Base-by-base conservation (phyloP, 2,329 filamentous ascomycete species). In the Penicillium polonicum region DNA sequence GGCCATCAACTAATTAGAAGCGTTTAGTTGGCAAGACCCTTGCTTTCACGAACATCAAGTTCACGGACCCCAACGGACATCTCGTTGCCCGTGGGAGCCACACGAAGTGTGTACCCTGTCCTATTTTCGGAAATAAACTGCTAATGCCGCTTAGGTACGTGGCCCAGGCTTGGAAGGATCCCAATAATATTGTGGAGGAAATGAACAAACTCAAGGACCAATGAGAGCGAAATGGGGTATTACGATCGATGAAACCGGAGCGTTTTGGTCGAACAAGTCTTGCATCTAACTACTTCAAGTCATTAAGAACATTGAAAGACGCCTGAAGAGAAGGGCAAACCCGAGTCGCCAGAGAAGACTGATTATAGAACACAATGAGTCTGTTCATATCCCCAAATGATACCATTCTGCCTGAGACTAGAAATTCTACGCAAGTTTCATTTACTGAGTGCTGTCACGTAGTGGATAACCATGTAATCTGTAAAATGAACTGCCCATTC, bases 21-120 rank as follows among this genome's bases (percentile, higher is more conserved):
- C 46, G 10, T 25, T 36, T 56, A 85, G 83, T 88, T 66, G 86
- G 86, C 27, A 88, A 88, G 71, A 88, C 83, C 2, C 74, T 88
- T 36, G 85, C 85, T 7, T 88, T 80, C 66, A 88, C 86, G 0
- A 82, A 78, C 4, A 84, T 88, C 62, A 79, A 78, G 48, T 88
- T 89, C 70, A 79, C 75, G 58, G 87, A 88, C 63, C 74, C 69
- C 17, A 82, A 83, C 56, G 79, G 85, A 48, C 80, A 88, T 50
- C 59, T 88, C 9, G 82, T 88, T 53, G 86, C 86, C 2, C 76
- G 86, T 58, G 86, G 86, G 3, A 88, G 86, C 65, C 86, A 89
- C 72, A 88, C 86, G 2, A 89, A 89, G 79, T 85, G 69, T 67
- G 76, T 66, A 49, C 1, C 23, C 23, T 9, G 23, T 15, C 3